Conservation (phyloP, 2,329 filamentous ascomycete genomes). For the Didymella glomerata region DNA sequence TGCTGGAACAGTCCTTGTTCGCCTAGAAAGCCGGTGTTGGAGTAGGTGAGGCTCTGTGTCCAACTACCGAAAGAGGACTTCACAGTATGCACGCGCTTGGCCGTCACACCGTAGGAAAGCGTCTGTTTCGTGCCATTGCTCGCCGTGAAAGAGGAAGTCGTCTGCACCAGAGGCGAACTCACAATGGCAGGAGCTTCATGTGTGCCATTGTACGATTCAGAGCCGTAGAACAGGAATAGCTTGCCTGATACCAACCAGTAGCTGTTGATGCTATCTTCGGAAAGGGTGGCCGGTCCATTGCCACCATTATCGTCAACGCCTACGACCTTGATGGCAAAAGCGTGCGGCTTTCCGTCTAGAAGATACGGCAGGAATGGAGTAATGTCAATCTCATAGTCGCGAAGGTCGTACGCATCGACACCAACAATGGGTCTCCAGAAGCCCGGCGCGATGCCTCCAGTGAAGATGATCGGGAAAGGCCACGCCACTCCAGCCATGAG, state of each 20-base stretch:
- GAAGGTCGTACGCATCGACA: not conserved
- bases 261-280: conserved; percentile 12
- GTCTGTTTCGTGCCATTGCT: conserved; percentile 14
- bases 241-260: conserved; percentile 14
- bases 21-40: conserved; percentile 6
- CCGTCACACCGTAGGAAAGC: conserved; percentile 6
- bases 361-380: not conserved
- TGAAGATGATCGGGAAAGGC: not conserved
- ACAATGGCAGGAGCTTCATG: conserved; percentile 6
- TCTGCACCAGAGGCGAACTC: not conserved
- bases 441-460: not conserved
- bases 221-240: conserved; percentile 9
- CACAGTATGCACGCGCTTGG: conserved; percentile 1
- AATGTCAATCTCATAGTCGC: conserved; percentile 1
- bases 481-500: not conserved
- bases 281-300: conserved; percentile 1
- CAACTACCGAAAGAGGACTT: conserved; percentile 6
- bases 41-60: conserved; percentile 6
- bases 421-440: not conserved
- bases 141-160: conserved; percentile 4
- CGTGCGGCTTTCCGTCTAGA: not conserved
- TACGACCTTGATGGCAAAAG: conserved; percentile 3
- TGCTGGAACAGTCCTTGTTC: conserved; percentile 1
- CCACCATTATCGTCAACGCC: not conserved
- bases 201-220: conserved; percentile 3